Percentiles rank a stretch among this genome's conserved stretches.
Conservation (phyloP, 148 eudicot species). For the Linanthus parryae region DNA sequence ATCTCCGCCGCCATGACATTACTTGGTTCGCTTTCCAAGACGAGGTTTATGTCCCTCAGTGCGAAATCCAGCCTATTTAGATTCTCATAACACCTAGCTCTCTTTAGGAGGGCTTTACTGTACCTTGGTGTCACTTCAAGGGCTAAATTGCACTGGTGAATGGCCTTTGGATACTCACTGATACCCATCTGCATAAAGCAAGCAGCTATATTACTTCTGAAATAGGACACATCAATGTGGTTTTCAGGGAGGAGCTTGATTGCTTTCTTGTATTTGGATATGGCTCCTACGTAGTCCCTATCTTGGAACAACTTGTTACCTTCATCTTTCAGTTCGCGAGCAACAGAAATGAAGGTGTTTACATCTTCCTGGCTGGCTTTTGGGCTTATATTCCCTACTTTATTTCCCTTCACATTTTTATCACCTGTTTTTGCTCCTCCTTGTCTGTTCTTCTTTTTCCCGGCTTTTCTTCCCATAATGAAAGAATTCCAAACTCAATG, state of each 20-base stretch:
- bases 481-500: too few relatives aligned
- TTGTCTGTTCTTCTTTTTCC: constrained; percentile 51
- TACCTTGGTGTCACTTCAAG: constrained; percentile 88
- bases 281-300: constrained; percentile 80
- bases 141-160: constrained; percentile 93
- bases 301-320: constrained; percentile 85
- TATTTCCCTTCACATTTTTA: constrained; percentile 23
- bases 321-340: constrained; percentile 75
- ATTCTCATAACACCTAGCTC: constrained; percentile 90
- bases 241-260: constrained; percentile 75
- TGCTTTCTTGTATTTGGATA: constrained; percentile 86
- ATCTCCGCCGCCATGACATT: constrained; percentile 84
- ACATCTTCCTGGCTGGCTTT: constrained; percentile 62
- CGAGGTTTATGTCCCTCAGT: constrained; percentile 55
- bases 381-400: constrained; percentile 28
- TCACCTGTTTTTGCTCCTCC: constrained; percentile 29
- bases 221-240: constrained; percentile 80
- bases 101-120: constrained; percentile 84
- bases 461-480: constrained; percentile 59
- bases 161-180: constrained; percentile 77
- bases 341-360: constrained; percentile 55
- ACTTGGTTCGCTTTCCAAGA: constrained; percentile 66
- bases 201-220: constrained; percentile 86
- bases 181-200: constrained; percentile 95
- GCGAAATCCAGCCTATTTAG: constrained; percentile 69